Base-by-base conservation (phyloP, 192 early-diverging fungal species). In the Gonapodya sp. region DNA sequence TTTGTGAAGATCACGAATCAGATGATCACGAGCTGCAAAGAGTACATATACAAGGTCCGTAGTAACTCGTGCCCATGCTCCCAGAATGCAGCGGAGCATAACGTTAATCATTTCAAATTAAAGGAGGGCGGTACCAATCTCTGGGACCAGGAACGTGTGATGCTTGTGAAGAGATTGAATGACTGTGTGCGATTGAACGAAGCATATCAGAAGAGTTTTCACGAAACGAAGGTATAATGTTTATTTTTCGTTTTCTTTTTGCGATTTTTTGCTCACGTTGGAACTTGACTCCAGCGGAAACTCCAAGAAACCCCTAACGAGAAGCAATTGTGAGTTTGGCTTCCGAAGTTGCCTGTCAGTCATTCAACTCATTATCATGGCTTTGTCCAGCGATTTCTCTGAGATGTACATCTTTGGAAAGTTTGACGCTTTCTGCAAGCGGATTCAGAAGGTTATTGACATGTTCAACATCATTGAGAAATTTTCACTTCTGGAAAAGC, bases 1-100 rank as follows among this genome's bases (percentile, higher is more conserved):
- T 91, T 92, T 82, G 91, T 92, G 30, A 92, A 92, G 79, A 89
- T 92, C 64, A 91, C 91, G 18, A 92, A 92, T 83, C 91, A 92
- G 81, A 92, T 92, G 91, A 91, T 92, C 73, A 91, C 88, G 16
- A 88, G 88, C 81, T 92, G 87, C 84, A 91, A 92, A 80, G 91
- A 91, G 83, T 91, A 87, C 81, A 87, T 92, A 36, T 92, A 92
- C 82, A 92, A 90, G 79, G 83, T 84, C 32, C 37, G 1, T n/a
- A n/a, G n/a, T n/a, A n/a, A n/a, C n/a, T n/a, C n/a, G n/a, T n/a
- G n/a, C n/a, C n/a, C n/a, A n/a, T n/a, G n/a, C n/a, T n/a, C n/a
- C n/a, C n/a, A n/a, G n/a, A n/a, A n/a, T n/a, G n/a, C n/a, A n/a
- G n/a, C 16, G 18, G n/a, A n/a, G n/a, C n/a, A n/a, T n/a, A n/a